These are phyloP conservation scores for Linanthus parryae DNA, from an alignment of 148 eudicot species.

Conservation along the genomic window DNA sequence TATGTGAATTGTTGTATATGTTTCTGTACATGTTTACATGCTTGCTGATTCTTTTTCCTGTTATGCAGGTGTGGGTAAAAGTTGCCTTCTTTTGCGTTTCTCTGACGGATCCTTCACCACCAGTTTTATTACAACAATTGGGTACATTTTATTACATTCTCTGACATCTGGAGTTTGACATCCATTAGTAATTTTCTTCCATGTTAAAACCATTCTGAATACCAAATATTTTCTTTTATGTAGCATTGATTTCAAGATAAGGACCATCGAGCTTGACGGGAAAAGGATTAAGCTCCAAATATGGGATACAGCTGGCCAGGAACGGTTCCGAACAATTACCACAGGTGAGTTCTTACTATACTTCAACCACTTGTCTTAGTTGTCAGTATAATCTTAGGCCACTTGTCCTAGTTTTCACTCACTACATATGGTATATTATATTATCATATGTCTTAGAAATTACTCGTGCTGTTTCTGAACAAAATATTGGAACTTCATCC, in stretches of 20 bases:
- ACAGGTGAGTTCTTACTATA: constrained; percentile 48
- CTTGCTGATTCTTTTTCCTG: neutral
- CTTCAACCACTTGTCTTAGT: too few species aligned
- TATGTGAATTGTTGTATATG: too few species aligned
- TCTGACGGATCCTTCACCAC: constrained; percentile 97
- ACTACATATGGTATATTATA: too few species aligned
- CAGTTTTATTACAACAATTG: constrained; percentile 94
- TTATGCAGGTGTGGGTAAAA: constrained; percentile 87
- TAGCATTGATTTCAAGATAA: constrained; percentile 84
- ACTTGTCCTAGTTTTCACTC: too few species aligned
- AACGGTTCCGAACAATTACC: constrained; percentile 77
- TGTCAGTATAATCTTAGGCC: too few species aligned
- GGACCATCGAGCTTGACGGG: constrained; percentile 88
- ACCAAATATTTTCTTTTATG: constrained; percentile 5
- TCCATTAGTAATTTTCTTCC: neutral
- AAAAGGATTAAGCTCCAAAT: constrained; percentile 83
- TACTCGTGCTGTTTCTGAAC: too few species aligned
- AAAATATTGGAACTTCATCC: too few species aligned
- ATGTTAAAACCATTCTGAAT: neutral
- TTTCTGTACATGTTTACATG: neutral
- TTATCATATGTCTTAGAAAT: too few species aligned
- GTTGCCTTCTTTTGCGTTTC: constrained; percentile 94
- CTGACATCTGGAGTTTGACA: neutral
- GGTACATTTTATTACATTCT: constrained; percentile 41
- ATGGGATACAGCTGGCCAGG: constrained; percentile 97